Percentiles rank a stretch among this genome's conserved stretches.
Conservation (phyloP, 2,329 filamentous ascomycete genomes). For the Cryphonectria radicalis region DNA sequence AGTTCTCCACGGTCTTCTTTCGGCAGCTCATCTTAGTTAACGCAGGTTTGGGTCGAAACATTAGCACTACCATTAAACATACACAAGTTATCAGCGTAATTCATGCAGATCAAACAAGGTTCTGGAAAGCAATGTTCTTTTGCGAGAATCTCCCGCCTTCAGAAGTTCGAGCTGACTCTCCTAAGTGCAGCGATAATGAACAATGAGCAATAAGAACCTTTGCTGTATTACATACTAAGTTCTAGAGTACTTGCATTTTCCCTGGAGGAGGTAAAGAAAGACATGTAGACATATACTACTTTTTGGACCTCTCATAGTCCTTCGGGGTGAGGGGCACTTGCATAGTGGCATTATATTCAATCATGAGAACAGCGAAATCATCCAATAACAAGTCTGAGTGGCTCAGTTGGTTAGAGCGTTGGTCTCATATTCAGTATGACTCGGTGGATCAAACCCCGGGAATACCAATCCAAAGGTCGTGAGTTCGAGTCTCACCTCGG, state of each 20-base stretch:
- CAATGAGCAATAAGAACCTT: no score
- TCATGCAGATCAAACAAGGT: background rate
- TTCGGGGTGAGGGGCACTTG: no score
- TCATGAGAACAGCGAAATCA: background rate
- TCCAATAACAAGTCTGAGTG: conserved; percentile 34
- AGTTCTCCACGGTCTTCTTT: background rate
- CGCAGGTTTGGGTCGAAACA: background rate
- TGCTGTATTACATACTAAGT: no score
- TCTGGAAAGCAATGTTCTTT: background rate
- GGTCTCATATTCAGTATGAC: conserved; percentile 39
- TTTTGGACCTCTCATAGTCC: background rate
- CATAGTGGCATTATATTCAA: background rate
- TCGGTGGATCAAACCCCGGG: conserved; percentile 14
- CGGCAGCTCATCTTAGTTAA: background rate
- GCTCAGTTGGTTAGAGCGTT: conserved; percentile 47
- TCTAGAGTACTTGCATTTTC: no score
- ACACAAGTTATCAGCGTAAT: background rate
- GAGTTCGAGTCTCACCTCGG: conserved; percentile 30
- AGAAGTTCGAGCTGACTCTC: background rate
- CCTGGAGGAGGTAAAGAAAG: background rate
- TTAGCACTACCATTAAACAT: background rate
- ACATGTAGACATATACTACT: background rate
- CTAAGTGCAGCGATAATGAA: background rate
- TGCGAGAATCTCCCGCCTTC: background rate
- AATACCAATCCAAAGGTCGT: conserved; percentile 41